These are phyloP conservation scores for Sporothrix brasiliensis DNA, from an alignment of 2,329 filamentous ascomycete genomes.

Conservation along the genomic window DNA sequence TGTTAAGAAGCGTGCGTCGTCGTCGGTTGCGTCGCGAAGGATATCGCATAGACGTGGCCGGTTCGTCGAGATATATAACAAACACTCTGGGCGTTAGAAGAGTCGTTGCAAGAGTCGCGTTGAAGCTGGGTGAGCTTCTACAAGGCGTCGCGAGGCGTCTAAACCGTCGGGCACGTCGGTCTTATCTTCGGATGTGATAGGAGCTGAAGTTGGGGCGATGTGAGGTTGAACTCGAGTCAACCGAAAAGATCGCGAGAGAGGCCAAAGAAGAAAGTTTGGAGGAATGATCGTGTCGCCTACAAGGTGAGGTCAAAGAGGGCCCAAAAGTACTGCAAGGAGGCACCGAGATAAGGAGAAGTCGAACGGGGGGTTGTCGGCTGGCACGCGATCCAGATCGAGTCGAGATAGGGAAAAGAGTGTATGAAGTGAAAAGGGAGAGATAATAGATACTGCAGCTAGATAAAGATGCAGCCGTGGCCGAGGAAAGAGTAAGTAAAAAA, in stretches of 20 bases:
- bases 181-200: not conserved
- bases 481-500: not conserved
- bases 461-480: constrained; percentile 18
- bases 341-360: constrained; percentile 22
- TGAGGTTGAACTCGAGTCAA: constrained; percentile 22
- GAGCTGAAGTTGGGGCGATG: not conserved
- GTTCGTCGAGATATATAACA: not conserved
- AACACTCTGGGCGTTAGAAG: not conserved
- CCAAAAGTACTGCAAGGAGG: not conserved
- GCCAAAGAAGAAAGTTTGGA: not conserved
- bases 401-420: constrained; percentile 15
- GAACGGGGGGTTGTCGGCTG: constrained; percentile 1
- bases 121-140: not conserved
- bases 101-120: not conserved
- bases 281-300: not conserved
- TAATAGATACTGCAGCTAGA: constrained; percentile 25
- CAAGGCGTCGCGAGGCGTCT: not conserved
- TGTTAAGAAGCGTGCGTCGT: not conserved
- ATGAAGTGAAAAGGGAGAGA: constrained; percentile 2
- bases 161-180: not conserved
- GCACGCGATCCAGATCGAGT: constrained; percentile 20
- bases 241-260: not conserved
- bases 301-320: constrained; percentile 6
- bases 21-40: not conserved
- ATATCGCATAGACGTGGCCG: not conserved